These are phyloP conservation scores for Forsythia viridissima DNA, from an alignment of 257 asterid species.

Conservation along the genomic window DNA sequence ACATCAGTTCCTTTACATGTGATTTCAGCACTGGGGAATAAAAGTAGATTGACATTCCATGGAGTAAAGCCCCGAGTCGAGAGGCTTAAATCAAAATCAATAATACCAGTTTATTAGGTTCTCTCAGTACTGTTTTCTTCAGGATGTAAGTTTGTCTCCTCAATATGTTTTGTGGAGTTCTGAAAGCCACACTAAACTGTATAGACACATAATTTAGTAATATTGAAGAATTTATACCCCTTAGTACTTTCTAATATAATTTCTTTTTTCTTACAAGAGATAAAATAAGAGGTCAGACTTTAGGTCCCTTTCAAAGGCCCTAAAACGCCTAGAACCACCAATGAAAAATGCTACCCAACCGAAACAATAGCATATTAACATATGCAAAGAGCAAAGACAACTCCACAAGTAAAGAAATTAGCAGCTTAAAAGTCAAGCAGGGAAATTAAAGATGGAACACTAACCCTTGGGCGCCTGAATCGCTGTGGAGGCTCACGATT, in stretches of 20 bases:
- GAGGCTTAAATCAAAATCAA: neutral
- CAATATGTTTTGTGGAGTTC: neutral
- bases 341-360: neutral
- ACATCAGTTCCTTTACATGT: too few relatives aligned
- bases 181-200: neutral
- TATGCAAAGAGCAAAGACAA: neutral
- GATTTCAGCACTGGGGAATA: too few relatives aligned
- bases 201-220: neutral
- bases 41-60: neutral
- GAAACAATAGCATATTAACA: neutral
- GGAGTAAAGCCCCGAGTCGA: neutral
- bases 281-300: neutral
- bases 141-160: neutral
- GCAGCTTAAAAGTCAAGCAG: neutral
- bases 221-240: neutral
- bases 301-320: neutral
- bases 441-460: constrained; percentile 8
- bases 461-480: constrained; percentile 63
- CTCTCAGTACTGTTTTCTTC: neutral
- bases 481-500: constrained; percentile 78
- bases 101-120: neutral
- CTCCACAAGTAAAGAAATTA: neutral
- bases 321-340: too few relatives aligned
- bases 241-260: neutral
- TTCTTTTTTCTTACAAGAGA: neutral